Conservation (phyloP, 352 stramenopile species). For the Pythium aphanidermatum region DNA sequence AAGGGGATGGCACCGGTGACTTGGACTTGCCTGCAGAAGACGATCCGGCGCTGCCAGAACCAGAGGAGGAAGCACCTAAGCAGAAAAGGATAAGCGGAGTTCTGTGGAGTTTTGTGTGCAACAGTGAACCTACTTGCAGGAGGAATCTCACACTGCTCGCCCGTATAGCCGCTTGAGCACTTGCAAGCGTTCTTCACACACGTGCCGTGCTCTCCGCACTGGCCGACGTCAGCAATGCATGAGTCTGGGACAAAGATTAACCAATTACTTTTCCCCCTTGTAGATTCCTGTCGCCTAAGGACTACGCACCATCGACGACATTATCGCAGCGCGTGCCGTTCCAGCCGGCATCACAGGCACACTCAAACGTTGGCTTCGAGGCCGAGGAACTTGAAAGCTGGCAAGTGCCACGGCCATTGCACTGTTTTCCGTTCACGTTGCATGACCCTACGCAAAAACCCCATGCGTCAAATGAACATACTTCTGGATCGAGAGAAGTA, state of each 20-base stretch:
- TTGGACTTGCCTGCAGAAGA: conserved; percentile 2
- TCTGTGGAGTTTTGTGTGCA: too few relatives aligned
- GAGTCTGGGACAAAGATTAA: conserved; percentile 18
- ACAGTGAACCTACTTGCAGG: conserved; percentile 24
- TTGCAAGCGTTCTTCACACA: conserved; percentile 31
- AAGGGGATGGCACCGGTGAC: conserved; percentile 16
- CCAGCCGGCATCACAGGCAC: conserved; percentile 60
- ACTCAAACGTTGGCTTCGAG: conserved; percentile 42
- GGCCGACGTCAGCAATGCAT: conserved; percentile 32
- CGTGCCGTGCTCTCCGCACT: conserved; percentile 40
- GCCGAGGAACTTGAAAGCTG: conserved; percentile 23
- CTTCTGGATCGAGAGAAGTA: too few relatives aligned
- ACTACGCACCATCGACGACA: conserved; percentile 36
- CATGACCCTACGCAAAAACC: conserved; percentile 25
- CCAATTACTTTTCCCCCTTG: background rate
- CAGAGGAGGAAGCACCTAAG: conserved; percentile 20
- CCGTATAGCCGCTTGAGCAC: conserved; percentile 35
- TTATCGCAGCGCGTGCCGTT: conserved; percentile 61
- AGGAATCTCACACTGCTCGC: conserved; percentile 41
- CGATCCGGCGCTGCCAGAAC: conserved; percentile 6
- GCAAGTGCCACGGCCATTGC: conserved; percentile 64
- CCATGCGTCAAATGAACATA: conserved; percentile 1
- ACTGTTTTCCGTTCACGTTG: conserved; percentile 41
- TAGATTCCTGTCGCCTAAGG: too few relatives aligned
- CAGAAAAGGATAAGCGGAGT: too few relatives aligned